Evolutionary conservation across 345 rosid genomes (phyloP).

Genomic region (Mangifera indica): DNA sequence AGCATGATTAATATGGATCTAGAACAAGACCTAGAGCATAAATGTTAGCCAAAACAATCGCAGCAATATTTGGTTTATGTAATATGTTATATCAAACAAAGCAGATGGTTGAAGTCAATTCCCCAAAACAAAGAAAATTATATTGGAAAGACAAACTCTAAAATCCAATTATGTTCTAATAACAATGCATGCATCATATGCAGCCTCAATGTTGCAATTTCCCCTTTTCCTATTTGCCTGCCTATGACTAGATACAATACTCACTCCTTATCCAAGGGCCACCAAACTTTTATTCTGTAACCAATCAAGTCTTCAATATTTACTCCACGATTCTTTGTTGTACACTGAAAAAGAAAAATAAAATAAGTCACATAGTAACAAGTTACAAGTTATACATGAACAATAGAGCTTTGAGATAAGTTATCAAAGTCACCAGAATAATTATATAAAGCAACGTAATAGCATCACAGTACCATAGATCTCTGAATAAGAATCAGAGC

Average conservation of each 20-base stretch:
- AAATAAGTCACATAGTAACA: conserved; percentile 22
- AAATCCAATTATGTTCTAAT: not conserved
- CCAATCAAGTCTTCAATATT: conserved; percentile 75
- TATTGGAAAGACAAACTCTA: not conserved
- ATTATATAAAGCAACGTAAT: not conserved
- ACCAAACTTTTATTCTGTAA: conserved; percentile 87
- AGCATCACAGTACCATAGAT: not conserved
- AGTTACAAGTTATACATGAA: not conserved
- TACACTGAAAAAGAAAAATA: conserved; percentile 46
- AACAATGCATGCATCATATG: not conserved
- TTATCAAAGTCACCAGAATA: not conserved
- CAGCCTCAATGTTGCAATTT: not conserved
- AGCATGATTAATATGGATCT: not conserved
- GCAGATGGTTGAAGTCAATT: not conserved
- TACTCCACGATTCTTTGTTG: conserved; percentile 51
- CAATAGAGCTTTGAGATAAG: not conserved
- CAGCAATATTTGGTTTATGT: not conserved
- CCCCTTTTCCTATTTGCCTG: not conserved
- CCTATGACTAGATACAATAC: conserved; percentile 20
- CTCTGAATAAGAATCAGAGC: not conserved
- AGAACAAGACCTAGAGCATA: not conserved
- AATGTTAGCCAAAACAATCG: not conserved
- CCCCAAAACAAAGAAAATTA: not conserved
- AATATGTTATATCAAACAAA: not conserved
- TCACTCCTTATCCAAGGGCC: conserved; percentile 99